A percentile compares a stretch with the other conserved stretches of the same genome.
Evolutionary conservation across 352 stramenopile genomes (phyloP).

Genomic region (Globisporangium parvum): DNA sequence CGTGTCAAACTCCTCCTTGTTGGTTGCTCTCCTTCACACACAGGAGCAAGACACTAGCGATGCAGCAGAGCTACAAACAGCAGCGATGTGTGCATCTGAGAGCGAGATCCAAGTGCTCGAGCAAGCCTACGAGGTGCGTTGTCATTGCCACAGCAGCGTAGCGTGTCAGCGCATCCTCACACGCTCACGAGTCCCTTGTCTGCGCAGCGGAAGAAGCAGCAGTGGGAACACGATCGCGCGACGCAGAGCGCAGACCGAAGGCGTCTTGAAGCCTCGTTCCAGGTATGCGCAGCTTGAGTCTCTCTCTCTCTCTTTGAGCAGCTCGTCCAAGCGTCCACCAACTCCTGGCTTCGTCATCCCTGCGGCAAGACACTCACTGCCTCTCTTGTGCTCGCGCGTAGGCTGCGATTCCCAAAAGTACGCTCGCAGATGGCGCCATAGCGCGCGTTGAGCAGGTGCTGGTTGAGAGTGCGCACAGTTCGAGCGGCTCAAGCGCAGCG

Average conservation of each 20-base stretch:
- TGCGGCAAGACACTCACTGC: neutral
- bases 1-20: neutral
- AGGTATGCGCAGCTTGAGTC: neutral
- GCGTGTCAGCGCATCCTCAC: neutral
- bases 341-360: too few species aligned
- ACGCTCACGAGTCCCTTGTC: neutral
- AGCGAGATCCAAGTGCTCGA: neutral
- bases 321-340: too few species aligned
- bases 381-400: neutral
- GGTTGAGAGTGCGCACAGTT: neutral
- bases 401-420: slow-evolving; percentile 2
- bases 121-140: slow-evolving; percentile 7
- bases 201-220: slow-evolving; percentile 7
- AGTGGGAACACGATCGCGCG: slow-evolving; percentile 7
- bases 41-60: slow-evolving; percentile 5
- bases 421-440: slow-evolving; percentile 3
- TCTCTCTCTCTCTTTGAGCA: too few species aligned
- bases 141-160: neutral
- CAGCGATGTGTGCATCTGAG: neutral
- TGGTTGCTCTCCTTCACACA: neutral
- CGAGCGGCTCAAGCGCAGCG: too few species aligned
- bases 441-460: slow-evolving; percentile 10
- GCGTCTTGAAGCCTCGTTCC: neutral
- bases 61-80: neutral
- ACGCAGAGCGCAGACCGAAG: neutral